Base-by-base conservation (phyloP, 1,139 yeast genomes). In the Pichia sorboxylosa region DNA sequence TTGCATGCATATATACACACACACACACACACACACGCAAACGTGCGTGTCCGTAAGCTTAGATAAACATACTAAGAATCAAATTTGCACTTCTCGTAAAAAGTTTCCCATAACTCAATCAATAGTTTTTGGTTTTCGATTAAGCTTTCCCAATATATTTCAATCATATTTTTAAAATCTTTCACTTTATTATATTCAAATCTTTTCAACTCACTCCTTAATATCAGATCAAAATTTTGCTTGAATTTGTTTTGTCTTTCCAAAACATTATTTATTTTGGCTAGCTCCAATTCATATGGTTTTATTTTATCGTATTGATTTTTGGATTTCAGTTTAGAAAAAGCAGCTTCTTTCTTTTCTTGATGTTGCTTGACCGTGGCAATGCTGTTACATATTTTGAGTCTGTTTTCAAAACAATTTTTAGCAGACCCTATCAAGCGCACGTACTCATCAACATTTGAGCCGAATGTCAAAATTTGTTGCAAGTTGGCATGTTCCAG, bases 41-140 rank as follows among this genome's bases (percentile, higher is more conserved):
- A n/a, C n/a, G n/a, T n/a, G n/a, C n/a, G n/a, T n/a, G n/a, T n/a
- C n/a, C n/a, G n/a, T n/a, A n/a, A n/a, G n/a, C n/a, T n/a, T n/a
- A n/a, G n/a, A n/a, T n/a, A n/a, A n/a, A n/a, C n/a, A n/a, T n/a
- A n/a, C n/a, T n/a, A n/a, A n/a, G 25, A 23, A 23, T 49, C 48
- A 39, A 56, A 52, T n/a, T 49, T 46, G 36, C 59, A 55, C 31
- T 51, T 52, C 41, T 71, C 76, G 48, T 77, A 78, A 47, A 81
- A 90, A 1, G 95, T 81, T 57, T 90, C 97, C 93, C 96, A 90
- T 21, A 83, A 57, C 56, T 90, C 98, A 45, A 90, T 90, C 22
- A 90, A 76, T 54, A 85, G 96, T 59, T 90, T 92, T 54, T 90
- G 98, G 13, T 90, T 69, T 57, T 90, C 98, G 32, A 87, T 82